Evolutionary conservation across 495 filamentous ascomycete genomes (phyloP).

Genomic region (Cladorrhinum samala): DNA sequence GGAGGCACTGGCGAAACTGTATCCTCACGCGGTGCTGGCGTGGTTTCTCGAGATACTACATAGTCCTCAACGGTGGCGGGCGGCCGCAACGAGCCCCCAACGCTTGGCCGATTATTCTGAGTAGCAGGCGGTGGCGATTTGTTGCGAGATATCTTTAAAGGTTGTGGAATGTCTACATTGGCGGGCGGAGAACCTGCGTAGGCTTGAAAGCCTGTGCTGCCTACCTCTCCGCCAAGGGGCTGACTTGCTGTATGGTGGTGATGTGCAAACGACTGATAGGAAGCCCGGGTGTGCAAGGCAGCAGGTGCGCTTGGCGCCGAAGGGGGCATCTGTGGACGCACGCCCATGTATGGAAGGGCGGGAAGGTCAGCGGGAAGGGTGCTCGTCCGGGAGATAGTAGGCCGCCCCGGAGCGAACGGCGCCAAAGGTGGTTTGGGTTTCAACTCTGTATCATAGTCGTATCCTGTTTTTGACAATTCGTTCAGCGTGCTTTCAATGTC

Average conservation of each 20-base stretch:
- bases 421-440: neutral
- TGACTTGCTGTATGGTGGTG: neutral
- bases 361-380: slow-evolving; percentile 27
- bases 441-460: too few species aligned
- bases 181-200: slow-evolving; percentile 9
- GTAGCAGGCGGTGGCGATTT: neutral
- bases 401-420: neutral
- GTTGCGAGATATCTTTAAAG: slow-evolving; percentile 18
- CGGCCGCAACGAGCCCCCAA: neutral
- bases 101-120: neutral
- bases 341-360: slow-evolving; percentile 23
- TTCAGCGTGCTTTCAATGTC: slow-evolving; percentile 17
- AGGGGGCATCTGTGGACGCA: slow-evolving; percentile 7
- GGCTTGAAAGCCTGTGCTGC: neutral
- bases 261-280: slow-evolving; percentile 2
- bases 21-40: neutral
- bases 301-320: slow-evolving; percentile 7
- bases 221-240: neutral
- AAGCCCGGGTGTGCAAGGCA: neutral
- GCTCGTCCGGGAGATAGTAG: slow-evolving; percentile 17
- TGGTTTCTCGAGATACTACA: neutral
- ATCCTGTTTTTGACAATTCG: slow-evolving; percentile 7
- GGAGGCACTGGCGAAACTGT: neutral
- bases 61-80: neutral
- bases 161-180: slow-evolving; percentile 14